Base-by-base conservation (phyloP, 108 stramenopile species). In the Skeletonema costatum region DNA sequence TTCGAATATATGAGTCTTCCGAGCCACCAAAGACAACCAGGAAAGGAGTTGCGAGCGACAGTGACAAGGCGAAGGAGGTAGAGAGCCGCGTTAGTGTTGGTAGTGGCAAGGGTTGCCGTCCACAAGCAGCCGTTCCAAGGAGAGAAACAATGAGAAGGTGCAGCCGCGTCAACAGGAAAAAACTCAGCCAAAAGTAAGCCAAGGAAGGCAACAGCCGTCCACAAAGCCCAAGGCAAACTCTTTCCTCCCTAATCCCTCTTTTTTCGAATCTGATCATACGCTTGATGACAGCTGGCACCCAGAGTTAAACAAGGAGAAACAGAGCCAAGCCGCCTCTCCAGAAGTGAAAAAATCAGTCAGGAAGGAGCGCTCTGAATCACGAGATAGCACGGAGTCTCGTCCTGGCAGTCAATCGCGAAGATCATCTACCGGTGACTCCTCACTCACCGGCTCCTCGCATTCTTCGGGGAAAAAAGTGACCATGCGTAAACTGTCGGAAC, bases 401-500 rank as follows among this genome's bases (percentile, higher is more conserved):
- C 32, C 60, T 8, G 63, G 9, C 35, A 19, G 8, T 35, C 35
- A 17, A 29, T 0, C 30, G 2, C 36, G 63, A 64, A 35, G 33
- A 39, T 9, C 17, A 19, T 39, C 63, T 35, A 9, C 36, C 5
- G 36, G 36, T 36, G 41, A 21, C 63, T 39, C 44, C 63, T 39
- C 44, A 16, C 16, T 46, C 44, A 2, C 44, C 44, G 4, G 16
- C 11, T 41, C 61, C 30, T 32, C 61, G 17, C 19, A 38, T 38
- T 61, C 60, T 12, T 19, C 63, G 9, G 63, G 63, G 33, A 8
- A 4, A 21, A 35, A 9, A 35, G 36, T 64, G 41, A 64, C 63
- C 9, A 53, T 73, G 42, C 61, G 73, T 5, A 63, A 73, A 53
- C 42, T 73, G 5, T 73, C 73, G 12, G 44, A 73, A 35, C 73